Conservation (phyloP, 2,329 filamentous ascomycete species). For the Chrysosporium keratinophilum region DNA sequence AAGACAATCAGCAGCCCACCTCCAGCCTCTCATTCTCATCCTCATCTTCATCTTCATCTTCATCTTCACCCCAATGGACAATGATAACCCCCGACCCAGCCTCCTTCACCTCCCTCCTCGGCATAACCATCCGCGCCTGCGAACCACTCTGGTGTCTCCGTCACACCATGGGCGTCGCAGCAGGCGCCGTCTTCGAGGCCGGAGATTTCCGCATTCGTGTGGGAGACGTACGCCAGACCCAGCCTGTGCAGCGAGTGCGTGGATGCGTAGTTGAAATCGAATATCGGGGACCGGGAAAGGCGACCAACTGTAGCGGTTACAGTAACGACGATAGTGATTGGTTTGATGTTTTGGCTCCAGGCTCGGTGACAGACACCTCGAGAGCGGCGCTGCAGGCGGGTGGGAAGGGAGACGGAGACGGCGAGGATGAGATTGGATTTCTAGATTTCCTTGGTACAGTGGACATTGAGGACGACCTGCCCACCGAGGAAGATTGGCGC, state of each 20-base stretch:
- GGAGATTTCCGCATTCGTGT: slow-evolving; percentile 36
- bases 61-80: slow-evolving; percentile 20
- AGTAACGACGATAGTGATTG: not conserved
- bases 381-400: not conserved
- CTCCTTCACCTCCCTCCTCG: slow-evolving; percentile 29
- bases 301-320: not conserved
- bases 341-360: not conserved
- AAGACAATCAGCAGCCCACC: not conserved
- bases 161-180: slow-evolving; percentile 28
- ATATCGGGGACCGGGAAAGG: slow-evolving; percentile 27
- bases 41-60: slow-evolving; percentile 1
- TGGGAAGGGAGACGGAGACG: not conserved
- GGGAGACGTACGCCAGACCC: slow-evolving; percentile 35
- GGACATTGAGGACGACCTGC: slow-evolving; percentile 11
- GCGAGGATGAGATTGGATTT: not conserved
- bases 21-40: too few species aligned
- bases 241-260: slow-evolving; percentile 28
- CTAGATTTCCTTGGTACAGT: not conserved
- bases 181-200: slow-evolving; percentile 33
- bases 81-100: slow-evolving; percentile 33
- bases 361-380: not conserved
- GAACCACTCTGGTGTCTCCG: slow-evolving; percentile 36
- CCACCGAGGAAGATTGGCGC: slow-evolving; percentile 29
- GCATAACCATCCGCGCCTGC: slow-evolving; percentile 34
- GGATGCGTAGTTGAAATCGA: slow-evolving; percentile 39